phyloP scores from a whole-genome alignment of 164 flowering plant species.

The Magnolia officinalis region DNA sequence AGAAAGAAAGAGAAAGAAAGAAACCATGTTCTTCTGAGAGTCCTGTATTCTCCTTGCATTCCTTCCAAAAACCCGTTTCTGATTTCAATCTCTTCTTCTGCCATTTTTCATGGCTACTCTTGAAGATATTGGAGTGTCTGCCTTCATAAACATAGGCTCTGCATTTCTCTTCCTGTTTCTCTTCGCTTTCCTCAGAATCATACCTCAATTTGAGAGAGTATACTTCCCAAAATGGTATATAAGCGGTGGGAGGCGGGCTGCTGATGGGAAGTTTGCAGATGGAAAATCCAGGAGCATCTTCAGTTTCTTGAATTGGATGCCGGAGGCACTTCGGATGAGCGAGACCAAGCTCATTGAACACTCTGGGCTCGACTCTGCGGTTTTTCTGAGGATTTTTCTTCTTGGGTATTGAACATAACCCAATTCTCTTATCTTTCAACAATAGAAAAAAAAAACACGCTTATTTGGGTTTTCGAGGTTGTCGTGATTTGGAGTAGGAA shows the following conservation, averaged over 20 bases:
- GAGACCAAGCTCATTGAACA: conserved; percentile 70
- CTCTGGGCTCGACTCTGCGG: conserved; percentile 94
- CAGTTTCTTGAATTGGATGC: conserved; percentile 96
- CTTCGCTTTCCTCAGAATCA: conserved; percentile 81
- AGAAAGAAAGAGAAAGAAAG: not conserved
- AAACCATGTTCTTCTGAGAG: not conserved
- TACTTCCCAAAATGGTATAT: conserved; percentile 96
- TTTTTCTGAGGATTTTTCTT: conserved; percentile 74
- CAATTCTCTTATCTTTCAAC: not conserved
- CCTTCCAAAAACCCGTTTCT: not conserved
- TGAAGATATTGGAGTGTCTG: conserved; percentile 82
- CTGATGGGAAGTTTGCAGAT: conserved; percentile 76
- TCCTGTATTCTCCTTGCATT: not conserved
- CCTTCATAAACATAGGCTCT: conserved; percentile 62
- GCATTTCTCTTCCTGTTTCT: conserved; percentile 82
- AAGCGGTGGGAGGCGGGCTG: conserved; percentile 55
- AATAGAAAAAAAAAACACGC: too few relatives aligned
- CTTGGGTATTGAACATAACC: conserved; percentile 57
- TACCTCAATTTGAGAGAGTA: conserved; percentile 90
- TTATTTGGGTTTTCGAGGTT: not conserved
- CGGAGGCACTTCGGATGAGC: conserved; percentile 72
- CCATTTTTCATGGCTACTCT: conserved; percentile 63
- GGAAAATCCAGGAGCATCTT: conserved; percentile 64
- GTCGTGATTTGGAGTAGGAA: not conserved
- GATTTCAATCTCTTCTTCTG: not conserved